Conservation (phyloP, 139 green algal species). For the Dunaliella sp. region DNA sequence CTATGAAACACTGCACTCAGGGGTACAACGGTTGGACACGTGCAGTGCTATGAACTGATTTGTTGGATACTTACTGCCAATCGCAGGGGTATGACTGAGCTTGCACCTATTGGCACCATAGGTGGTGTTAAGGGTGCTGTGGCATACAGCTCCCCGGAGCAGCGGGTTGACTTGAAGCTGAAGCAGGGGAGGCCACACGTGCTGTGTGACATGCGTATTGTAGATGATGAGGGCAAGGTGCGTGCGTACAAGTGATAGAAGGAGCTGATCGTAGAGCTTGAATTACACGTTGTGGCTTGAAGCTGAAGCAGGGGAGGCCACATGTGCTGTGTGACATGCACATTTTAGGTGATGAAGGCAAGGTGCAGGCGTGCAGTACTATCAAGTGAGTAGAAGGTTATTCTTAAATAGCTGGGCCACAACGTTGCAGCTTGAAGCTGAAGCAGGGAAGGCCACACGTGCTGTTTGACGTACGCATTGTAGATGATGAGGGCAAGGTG, state of each 20-base stretch:
- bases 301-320: constrained; percentile 60
- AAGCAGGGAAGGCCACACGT: constrained; percentile 61
- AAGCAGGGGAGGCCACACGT: constrained; percentile 61
- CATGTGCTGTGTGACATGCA: constrained; percentile 62
- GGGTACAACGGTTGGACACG: too few relatives aligned
- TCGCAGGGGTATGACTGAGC: constrained; percentile 78
- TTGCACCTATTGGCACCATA: constrained; percentile 60
- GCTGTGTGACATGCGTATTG: constrained; percentile 65
- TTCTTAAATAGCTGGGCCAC: too few relatives aligned
- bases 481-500: constrained; percentile 54
- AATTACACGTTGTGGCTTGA: too few relatives aligned
- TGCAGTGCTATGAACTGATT: too few relatives aligned
- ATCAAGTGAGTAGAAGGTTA: too few relatives aligned
- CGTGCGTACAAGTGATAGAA: too few relatives aligned
- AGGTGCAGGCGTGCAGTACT: too few relatives aligned
- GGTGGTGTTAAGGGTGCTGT: constrained; percentile 41
- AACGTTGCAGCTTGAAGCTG: constrained; percentile 31
- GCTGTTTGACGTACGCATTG: constrained; percentile 65
- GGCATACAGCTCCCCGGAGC: not conserved
- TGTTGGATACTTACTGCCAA: too few relatives aligned
- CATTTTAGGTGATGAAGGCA: constrained; percentile 58
- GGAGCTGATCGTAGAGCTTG: too few relatives aligned
- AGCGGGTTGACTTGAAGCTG: constrained; percentile 31
- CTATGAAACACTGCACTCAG: too few relatives aligned
- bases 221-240: constrained; percentile 54